phyloP scores from a whole-genome alignment of 2,329 filamentous ascomycete genomes.

The Alternaria rosae region DNA sequence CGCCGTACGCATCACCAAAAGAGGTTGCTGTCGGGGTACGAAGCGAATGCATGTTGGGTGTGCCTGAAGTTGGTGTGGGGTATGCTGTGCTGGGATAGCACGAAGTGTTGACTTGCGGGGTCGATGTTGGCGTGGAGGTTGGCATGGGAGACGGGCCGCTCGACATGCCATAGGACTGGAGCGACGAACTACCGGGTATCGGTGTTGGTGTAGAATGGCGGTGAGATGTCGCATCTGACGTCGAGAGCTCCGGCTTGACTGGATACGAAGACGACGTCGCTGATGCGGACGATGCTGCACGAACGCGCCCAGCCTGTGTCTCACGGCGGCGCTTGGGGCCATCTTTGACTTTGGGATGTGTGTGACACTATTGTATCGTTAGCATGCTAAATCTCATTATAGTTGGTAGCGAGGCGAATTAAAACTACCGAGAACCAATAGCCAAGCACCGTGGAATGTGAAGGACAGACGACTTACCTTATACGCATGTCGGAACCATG shows the following conservation, averaged over 20 bases:
- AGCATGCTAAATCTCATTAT: constrained; percentile 28
- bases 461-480: constrained; percentile 63
- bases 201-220: constrained; percentile 44
- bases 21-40: constrained; percentile 29
- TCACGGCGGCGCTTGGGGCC: constrained; percentile 53
- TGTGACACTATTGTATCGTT: constrained; percentile 49
- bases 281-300: constrained; percentile 46
- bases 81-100: constrained; percentile 34
- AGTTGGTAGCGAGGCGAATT: constrained; percentile 11
- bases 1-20: constrained; percentile 20
- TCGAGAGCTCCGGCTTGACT: constrained; percentile 37
- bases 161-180: constrained; percentile 37
- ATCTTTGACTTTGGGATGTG: constrained; percentile 54
- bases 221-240: constrained; percentile 30
- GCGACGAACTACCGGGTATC: constrained; percentile 28
- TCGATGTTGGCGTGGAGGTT: constrained; percentile 30
- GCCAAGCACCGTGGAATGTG: constrained; percentile 15
- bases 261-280: constrained; percentile 46
- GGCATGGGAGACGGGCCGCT: constrained; percentile 21
- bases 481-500: constrained; percentile 89
- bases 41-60: constrained; percentile 30
- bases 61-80: constrained; percentile 34
- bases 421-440: constrained; percentile 8
- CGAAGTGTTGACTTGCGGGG: constrained; percentile 26
- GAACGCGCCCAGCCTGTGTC: constrained; percentile 47